Evolutionary conservation across 1,284 basidiomycete species (phyloP), one percentile per base, ranked within the genome.

Genomic region (Sporisorium scitamineum): DNA sequence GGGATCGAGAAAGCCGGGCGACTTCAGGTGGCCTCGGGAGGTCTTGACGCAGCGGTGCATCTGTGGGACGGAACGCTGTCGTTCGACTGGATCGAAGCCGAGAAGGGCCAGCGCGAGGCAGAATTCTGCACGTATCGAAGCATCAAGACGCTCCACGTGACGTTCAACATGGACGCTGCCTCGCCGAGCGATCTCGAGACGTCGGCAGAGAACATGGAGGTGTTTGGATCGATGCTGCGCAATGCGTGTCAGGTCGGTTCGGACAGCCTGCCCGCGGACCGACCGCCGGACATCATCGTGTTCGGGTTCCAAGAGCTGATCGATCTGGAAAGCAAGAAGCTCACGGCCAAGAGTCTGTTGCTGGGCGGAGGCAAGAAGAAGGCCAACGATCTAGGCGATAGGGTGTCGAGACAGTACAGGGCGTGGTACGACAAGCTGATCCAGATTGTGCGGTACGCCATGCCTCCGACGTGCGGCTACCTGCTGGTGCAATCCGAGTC

Each of bases 281-380:
- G 59, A 13, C 61, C 70, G 92, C 94, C 95, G 0, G 95, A 97
- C 78, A 91, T 98, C 76, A 92, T 99, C 78, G 90, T 91, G 2
- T 97, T 98, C 84, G 95, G 95, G 1, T 92, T 98, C 83, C 96
- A 99, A 85, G 96, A 98, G 87, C 89, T 97, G 42, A 93, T 99
- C 70, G 94, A 97, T 84, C 89, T 99, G 13, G 95, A 97, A 76
- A 92, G 91, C 79, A 91, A 94, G 71, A 94, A 92, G 86, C 91
- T 97, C 86, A 92, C 93, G 0, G 95, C 95, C 14, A 84, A 84
- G 62, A 75, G 61, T 18, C 45, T 84, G 10, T 52, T 85, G 26
- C 61, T 85, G 6, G 82, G 80, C 1, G 76, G 78, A 27, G 74
- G 72, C n/a, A 79, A 76, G 61, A 80, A 74, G 61, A 75, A 64